phyloP scores from a whole-genome alignment of 139 green algal species.

The Micractinium conductrix region DNA sequence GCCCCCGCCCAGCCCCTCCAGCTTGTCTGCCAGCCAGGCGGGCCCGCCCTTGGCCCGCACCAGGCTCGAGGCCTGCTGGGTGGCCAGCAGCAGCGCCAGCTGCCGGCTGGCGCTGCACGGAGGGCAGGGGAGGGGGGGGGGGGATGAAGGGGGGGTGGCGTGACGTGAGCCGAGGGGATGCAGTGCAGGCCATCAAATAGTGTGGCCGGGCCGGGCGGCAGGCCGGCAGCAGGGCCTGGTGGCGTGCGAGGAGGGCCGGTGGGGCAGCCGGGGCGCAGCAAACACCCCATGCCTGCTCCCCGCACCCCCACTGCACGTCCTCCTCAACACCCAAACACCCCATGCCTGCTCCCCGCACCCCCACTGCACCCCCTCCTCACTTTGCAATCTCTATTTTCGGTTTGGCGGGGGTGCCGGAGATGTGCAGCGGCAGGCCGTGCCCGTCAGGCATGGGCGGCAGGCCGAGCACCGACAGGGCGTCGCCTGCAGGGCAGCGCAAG shows the following conservation, averaged over 20 bases:
- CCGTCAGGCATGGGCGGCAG: not conserved
- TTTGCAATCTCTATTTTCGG: not conserved
- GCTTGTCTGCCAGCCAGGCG: not conserved
- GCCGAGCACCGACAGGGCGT: not conserved
- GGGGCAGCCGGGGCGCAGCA: too few species aligned
- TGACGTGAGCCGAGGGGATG: not conserved
- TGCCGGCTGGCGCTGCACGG: not conserved
- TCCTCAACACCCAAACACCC: not conserved
- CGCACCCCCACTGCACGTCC: too few species aligned
- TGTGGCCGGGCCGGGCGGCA: not conserved
- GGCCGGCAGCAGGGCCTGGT: not conserved
- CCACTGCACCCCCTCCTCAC: not conserved
- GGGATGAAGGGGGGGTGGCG: not conserved
- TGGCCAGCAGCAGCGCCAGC: slow-evolving; percentile 13
- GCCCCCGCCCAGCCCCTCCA: not conserved
- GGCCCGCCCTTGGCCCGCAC: not conserved
- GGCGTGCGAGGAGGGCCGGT: too few species aligned
- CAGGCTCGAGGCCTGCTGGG: not conserved
- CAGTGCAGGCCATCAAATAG: not conserved
- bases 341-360: not conserved
- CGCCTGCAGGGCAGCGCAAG: not conserved
- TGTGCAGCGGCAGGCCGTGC: slow-evolving; percentile 12
- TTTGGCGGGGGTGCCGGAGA: not conserved
- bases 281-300: not conserved
- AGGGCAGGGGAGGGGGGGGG: not conserved